Conservation (phyloP, 768 basidiomycete species). For the Polyporus arcularius region DNA sequence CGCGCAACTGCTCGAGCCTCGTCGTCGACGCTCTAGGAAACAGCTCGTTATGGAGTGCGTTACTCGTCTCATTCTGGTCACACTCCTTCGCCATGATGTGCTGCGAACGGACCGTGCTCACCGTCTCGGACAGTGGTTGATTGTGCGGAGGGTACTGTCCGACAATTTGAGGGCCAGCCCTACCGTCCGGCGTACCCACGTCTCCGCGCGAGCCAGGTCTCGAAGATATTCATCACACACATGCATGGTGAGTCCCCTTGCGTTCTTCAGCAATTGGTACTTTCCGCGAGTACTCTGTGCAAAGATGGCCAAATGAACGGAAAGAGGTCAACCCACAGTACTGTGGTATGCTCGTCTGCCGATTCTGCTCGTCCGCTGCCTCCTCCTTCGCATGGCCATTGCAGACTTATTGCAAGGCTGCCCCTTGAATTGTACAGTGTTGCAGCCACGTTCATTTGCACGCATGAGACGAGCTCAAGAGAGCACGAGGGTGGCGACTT, state of each 20-base stretch:
- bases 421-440: no score
- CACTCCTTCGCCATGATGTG: background rate
- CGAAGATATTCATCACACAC: conserved; percentile 81
- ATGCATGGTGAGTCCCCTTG: conserved; percentile 62
- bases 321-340: no score
- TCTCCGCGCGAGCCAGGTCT: conserved; percentile 48
- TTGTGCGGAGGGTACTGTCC: conserved; percentile 78
- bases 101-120: background rate
- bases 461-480: no score
- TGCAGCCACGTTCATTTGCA: no score
- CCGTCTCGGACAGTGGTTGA: conserved; percentile 61
- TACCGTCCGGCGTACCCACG: conserved; percentile 25
- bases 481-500: no score
- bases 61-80: conserved; percentile 1
- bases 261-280: background rate
- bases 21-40: conserved; percentile 58
- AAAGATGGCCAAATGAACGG: no score
- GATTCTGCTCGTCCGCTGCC: no score
- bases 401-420: no score
- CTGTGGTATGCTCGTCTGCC: no score
- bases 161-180: conserved; percentile 68
- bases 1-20: conserved; percentile 78
- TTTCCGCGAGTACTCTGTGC: background rate
- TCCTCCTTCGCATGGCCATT: no score
- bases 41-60: conserved; percentile 68